phyloP scores from a whole-genome alignment of 179 eudicot genomes.

The Carnegiea gigantea region DNA sequence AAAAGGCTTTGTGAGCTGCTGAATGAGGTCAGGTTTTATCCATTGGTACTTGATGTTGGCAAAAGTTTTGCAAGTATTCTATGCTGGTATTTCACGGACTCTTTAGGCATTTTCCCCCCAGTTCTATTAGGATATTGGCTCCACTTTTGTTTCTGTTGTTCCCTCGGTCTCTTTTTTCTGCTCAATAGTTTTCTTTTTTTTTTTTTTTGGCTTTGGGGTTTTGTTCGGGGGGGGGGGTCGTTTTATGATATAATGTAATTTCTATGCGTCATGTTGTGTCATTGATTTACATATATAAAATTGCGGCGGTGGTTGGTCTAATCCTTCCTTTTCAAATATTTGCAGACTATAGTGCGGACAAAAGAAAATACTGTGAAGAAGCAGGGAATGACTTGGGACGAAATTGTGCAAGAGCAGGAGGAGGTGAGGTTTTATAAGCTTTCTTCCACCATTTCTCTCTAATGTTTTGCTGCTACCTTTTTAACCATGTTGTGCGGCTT shows the following conservation, averaged over 20 bases:
- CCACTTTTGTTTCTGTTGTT: neutral
- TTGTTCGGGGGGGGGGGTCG: too few relatives aligned
- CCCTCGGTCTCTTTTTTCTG: neutral
- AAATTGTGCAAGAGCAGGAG: constrained; percentile 68
- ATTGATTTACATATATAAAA: neutral
- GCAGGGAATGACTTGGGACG: constrained; percentile 83
- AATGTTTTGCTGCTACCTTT: neutral
- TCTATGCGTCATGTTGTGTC: neutral
- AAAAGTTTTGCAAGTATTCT: neutral
- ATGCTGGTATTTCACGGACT: neutral
- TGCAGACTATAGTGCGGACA: constrained; percentile 79
- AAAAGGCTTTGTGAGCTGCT: constrained; percentile 77
- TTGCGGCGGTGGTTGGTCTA: neutral
- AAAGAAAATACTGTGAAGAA: constrained; percentile 93
- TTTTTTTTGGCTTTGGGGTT: too few relatives aligned
- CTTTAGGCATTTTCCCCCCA: neutral
- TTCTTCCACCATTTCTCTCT: neutral
- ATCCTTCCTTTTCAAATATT: constrained; percentile 14
- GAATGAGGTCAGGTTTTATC: constrained; percentile 52
- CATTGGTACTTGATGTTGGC: constrained; percentile 6
- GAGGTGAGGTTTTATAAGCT: constrained; percentile 48
- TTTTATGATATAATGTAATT: too few relatives aligned
- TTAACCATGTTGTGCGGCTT: neutral
- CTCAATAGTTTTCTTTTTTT: too few relatives aligned
- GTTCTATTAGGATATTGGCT: neutral